These are phyloP conservation scores for Piper betle DNA, from an alignment of 164 flowering plant species.

Conservation along the genomic window DNA sequence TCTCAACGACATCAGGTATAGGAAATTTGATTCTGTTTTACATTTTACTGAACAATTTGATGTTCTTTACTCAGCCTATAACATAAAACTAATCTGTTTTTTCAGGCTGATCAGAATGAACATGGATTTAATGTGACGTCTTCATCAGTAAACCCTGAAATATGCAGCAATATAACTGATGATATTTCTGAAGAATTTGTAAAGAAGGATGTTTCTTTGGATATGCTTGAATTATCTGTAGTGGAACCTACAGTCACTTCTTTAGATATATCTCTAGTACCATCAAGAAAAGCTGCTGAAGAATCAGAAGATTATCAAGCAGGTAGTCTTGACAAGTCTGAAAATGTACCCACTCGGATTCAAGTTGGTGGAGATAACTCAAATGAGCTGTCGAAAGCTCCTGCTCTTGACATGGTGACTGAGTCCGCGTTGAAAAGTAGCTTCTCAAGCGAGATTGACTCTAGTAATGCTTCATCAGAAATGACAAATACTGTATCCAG, in stretches of 20 bases:
- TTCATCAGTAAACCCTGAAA: neutral
- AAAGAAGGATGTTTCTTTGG: neutral
- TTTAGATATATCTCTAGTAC: too few species aligned
- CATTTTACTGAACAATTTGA: neutral
- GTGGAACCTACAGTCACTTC: too few species aligned
- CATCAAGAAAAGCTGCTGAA: neutral
- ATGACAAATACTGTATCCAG: neutral
- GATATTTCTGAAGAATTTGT: neutral
- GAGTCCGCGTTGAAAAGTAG: neutral
- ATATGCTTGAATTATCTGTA: neutral
- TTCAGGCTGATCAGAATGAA: constrained; percentile 8
- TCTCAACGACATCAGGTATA: constrained; percentile 10
- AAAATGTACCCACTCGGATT: neutral
- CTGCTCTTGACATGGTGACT: neutral
- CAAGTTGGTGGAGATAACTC: neutral
- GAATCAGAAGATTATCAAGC: neutral
- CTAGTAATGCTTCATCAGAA: neutral
- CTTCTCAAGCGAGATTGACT: neutral
- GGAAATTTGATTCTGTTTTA: neutral
- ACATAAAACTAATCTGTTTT: neutral
- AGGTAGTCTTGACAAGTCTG: neutral
- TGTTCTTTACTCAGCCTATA: neutral
- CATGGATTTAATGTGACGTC: constrained; percentile 1
- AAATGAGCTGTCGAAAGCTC: neutral
- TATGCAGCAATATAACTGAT: neutral